Evolutionary conservation across 805 yeast species (phyloP), one percentile per base, ranked within the genome.

Genomic region (Komagataella pseudopastoris): DNA sequence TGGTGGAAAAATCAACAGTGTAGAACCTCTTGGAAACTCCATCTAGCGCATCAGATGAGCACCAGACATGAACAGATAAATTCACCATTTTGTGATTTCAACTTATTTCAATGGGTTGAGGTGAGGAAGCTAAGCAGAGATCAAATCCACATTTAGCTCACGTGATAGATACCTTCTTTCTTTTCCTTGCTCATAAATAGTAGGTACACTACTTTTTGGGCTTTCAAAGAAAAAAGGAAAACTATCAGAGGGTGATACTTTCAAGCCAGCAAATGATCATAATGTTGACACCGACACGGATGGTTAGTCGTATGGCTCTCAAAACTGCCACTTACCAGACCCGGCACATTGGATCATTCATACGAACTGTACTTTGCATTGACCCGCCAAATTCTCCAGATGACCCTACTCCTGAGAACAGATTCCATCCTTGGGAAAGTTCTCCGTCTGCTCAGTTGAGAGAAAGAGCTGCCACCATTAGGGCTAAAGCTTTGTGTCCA

Each of bases 361-460:
- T 68, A 36, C 60, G 70, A 54, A 64, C 66, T 48, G 70, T 68
- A 14, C 59, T 68, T 18, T 66, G 70, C 53, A 58, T 83, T 63
- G 86, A 80, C 55, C 81, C 83, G 3, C 84, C 85, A 20, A 71
- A 78, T 10, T 76, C 83, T 0, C 80, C 79, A 43, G 78, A 80
- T 57, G 80, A 75, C 44, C 91, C 93, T 23, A 81, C 87, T 0
- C 75, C 74, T 17, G 85, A 80, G 58, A 83, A 84, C 63, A 68
- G 91, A 60, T 85, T 85, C 62, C 85, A 87, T 62, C 80, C 81
- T 24, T 90, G 97, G 97, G 97, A 91, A 61, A 82, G 85, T 54
- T 87, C 96, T 1, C 97, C 98, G 1, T 78, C 83, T 23, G 85
- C 85, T 51, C 96, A 88, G 58, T 72, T 91, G 53, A 78, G 98